phyloP scores from a whole-genome alignment of 2,329 filamentous ascomycete genomes.

The Juglanconis juglandina region DNA sequence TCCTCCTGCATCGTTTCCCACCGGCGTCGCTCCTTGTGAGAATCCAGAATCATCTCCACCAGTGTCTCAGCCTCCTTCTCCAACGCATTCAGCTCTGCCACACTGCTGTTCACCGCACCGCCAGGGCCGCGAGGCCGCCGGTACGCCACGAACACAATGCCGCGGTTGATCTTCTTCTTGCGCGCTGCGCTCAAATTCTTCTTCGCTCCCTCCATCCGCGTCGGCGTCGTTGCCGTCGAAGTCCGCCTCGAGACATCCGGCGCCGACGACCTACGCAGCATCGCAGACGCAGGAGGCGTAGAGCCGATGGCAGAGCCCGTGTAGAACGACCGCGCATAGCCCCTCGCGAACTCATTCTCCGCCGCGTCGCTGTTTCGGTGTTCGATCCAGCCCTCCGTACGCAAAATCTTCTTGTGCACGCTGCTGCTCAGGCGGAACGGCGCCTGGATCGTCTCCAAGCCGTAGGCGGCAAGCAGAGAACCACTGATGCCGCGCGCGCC shows the following conservation, averaged over 20 bases:
- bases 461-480: constrained; percentile 53
- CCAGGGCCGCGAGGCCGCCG: constrained; percentile 42
- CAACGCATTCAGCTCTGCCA: constrained; percentile 43
- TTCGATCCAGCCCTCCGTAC: constrained; percentile 49
- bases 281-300: constrained; percentile 6
- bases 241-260: constrained; percentile 18
- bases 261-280: background rate
- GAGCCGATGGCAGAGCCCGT: constrained; percentile 30
- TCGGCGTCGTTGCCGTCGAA: background rate
- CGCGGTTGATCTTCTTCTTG: constrained; percentile 38
- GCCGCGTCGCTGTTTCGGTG: constrained; percentile 43
- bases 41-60: constrained; percentile 51
- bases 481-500: constrained; percentile 36
- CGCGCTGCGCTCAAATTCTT: background rate
- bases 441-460: constrained; percentile 46
- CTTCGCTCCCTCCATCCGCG: background rate
- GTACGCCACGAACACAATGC: constrained; percentile 56
- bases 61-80: constrained; percentile 49
- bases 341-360: constrained; percentile 44
- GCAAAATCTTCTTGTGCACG: constrained; percentile 48
- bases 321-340: constrained; percentile 53
- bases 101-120: constrained; percentile 31
- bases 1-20: constrained; percentile 14
- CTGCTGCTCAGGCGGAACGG: constrained; percentile 50
- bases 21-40: constrained; percentile 30